Conservation (phyloP, 306 rosid genomes). For the Coriaria nepalensis region DNA sequence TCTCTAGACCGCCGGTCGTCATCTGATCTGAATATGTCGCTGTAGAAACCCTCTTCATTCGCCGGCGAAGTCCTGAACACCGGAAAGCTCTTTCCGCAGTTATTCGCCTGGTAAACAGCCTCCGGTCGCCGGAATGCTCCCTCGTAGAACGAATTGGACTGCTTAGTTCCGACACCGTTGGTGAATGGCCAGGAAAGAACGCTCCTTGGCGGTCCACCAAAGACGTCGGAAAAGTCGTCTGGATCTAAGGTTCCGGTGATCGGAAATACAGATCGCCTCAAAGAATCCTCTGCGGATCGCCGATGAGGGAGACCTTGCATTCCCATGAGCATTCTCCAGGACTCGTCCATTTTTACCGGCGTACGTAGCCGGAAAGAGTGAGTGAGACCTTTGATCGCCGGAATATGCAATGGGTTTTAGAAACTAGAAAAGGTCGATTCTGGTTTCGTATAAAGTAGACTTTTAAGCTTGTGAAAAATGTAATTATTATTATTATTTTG, state of each 20-base stretch:
- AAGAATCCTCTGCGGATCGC: slow-evolving; percentile 28
- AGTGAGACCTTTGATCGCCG: neutral
- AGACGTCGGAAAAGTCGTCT: slow-evolving; percentile 67
- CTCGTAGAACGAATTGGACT: slow-evolving; percentile 30
- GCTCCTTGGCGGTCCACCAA: slow-evolving; percentile 77
- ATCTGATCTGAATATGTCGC: slow-evolving; percentile 57
- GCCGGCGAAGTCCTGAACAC: slow-evolving; percentile 50
- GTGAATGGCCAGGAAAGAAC: slow-evolving; percentile 38
- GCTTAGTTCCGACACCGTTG: slow-evolving; percentile 2
- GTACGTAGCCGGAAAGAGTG: neutral
- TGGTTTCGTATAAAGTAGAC: neutral
- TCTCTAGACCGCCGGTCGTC: slow-evolving; percentile 66
- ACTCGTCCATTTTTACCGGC: slow-evolving; percentile 40
- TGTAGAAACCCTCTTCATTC: slow-evolving; percentile 40
- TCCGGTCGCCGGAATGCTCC: slow-evolving; percentile 43
- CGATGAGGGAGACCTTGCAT: slow-evolving; percentile 41
- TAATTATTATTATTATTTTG: no score
- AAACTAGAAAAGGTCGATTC: neutral
- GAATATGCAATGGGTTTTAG: neutral
- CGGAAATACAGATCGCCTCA: slow-evolving; percentile 20
- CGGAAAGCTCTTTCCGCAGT: slow-evolving; percentile 37
- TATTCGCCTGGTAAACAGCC: slow-evolving; percentile 12
- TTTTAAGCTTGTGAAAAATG: slow-evolving; percentile 2
- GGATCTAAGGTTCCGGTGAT: slow-evolving; percentile 17
- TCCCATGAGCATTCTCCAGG: slow-evolving; percentile 45